phyloP scores from a whole-genome alignment of 345 rosid species.

The Salix brachista region DNA sequence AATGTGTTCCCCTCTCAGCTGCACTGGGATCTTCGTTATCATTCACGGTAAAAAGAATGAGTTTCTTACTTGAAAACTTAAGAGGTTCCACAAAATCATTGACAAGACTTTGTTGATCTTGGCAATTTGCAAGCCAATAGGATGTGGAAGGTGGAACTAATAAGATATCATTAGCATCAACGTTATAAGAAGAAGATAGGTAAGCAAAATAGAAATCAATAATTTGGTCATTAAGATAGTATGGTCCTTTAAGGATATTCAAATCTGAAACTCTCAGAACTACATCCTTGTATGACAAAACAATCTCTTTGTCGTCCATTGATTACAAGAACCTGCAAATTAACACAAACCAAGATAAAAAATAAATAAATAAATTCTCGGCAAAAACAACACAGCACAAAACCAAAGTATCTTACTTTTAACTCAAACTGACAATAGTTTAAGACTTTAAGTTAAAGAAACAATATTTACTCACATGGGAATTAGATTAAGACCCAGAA shows the following conservation, averaged over 20 bases:
- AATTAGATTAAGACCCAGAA: neutral
- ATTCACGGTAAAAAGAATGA: slow-evolving; percentile 71
- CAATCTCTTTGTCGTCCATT: no score
- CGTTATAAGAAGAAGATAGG: slow-evolving; percentile 47
- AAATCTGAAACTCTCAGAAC: slow-evolving; percentile 77
- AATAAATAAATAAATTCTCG: no score
- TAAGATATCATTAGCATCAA: slow-evolving; percentile 36
- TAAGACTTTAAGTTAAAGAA: no score
- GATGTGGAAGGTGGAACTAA: slow-evolving; percentile 73
- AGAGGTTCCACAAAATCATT: slow-evolving; percentile 62
- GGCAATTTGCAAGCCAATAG: slow-evolving; percentile 78
- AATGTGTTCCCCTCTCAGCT: slow-evolving; percentile 81
- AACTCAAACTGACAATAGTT: no score
- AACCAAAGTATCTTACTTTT: no score
- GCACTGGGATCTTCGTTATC: slow-evolving; percentile 52
- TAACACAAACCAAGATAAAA: no score
- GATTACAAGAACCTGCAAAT: no score
- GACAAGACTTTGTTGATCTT: slow-evolving; percentile 38
- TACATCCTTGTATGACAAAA: slow-evolving; percentile 47
- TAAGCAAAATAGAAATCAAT: slow-evolving; percentile 80
- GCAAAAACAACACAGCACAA: no score
- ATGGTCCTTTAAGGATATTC: slow-evolving; percentile 53
- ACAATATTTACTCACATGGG: neutral
- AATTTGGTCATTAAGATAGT: slow-evolving; percentile 62
- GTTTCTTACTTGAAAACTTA: slow-evolving; percentile 35